Conservation (phyloP, 345 rosid genomes). For the Melastoma malabathricum region DNA sequence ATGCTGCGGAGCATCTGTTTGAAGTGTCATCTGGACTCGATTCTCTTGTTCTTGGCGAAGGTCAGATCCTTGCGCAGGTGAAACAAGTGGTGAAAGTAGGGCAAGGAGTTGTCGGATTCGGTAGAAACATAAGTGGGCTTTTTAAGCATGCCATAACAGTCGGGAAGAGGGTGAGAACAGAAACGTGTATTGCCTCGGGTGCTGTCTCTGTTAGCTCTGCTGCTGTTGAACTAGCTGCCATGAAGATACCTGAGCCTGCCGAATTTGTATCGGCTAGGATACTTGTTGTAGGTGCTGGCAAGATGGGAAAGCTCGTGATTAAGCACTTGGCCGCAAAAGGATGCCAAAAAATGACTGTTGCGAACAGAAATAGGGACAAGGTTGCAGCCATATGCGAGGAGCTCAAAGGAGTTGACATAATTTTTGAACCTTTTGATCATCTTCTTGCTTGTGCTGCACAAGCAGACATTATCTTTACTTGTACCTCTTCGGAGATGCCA, state of each 20-base stretch:
- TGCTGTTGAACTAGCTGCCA: constrained; percentile 59
- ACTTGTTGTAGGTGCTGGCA: constrained; percentile 61
- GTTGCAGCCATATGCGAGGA: constrained; percentile 79
- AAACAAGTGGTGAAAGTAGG: constrained; percentile 68
- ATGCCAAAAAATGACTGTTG: constrained; percentile 45
- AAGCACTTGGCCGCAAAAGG: constrained; percentile 71
- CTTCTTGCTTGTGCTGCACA: constrained; percentile 65
- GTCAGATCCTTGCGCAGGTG: constrained; percentile 76
- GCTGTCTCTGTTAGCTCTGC: constrained; percentile 76
- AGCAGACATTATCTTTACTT: constrained; percentile 83
- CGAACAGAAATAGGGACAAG: constrained; percentile 62
- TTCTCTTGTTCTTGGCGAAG: constrained; percentile 73
- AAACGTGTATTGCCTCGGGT: constrained; percentile 67
- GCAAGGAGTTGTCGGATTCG: constrained; percentile 66
- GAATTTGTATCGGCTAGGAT: constrained; percentile 33
- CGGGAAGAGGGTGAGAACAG: constrained; percentile 63
- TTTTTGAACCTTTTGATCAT: constrained; percentile 54
- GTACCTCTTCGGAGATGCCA: constrained; percentile 80
- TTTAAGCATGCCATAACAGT: constrained; percentile 66
- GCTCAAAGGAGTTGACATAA: constrained; percentile 45
- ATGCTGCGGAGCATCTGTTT: constrained; percentile 73
- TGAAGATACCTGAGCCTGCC: constrained; percentile 48
- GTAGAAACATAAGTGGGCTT: constrained; percentile 54
- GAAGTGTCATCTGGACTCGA: constrained; percentile 94
- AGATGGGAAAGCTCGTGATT: constrained; percentile 80